Evolutionary conservation across 176 grass and related monocot genomes (phyloP).

Genomic region (Musa itinerans): DNA sequence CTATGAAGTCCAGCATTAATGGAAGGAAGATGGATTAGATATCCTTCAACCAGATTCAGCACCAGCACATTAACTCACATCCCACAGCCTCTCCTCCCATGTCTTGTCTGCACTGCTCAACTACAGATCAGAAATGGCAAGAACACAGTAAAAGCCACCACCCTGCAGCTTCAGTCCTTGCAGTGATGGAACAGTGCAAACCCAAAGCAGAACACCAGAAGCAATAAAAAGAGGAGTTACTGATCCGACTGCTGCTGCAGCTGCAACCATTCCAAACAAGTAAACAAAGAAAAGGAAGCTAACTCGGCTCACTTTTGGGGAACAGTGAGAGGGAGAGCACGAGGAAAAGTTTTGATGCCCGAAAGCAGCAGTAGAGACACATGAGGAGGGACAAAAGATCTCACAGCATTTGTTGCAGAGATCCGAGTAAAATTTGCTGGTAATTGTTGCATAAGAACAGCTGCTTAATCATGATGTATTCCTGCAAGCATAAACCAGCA

Average conservation of each 20-base stretch:
- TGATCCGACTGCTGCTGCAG: not conserved
- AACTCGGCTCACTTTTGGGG: not conserved
- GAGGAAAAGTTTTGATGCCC: not conserved
- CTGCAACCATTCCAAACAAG: too few relatives aligned
- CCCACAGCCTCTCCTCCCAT: not conserved
- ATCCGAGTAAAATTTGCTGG: not conserved
- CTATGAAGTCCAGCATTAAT: too few relatives aligned
- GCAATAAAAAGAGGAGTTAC: not conserved
- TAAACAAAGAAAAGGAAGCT: not conserved
- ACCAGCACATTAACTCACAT: not conserved
- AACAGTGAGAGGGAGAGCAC: not conserved
- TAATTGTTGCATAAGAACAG: not conserved
- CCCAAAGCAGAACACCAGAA: not conserved
- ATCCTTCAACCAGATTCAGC: not conserved
- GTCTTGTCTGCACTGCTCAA: not conserved
- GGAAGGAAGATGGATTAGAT: too few relatives aligned
- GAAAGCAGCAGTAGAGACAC: not conserved
- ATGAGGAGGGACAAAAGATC: not conserved
- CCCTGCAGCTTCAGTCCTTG: not conserved
- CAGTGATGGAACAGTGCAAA: not conserved
- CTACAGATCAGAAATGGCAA: not conserved
- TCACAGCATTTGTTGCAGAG: not conserved
- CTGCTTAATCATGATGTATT: not conserved
- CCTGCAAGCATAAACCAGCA: not conserved
- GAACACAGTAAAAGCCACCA: conserved; percentile 9